phyloP scores from a whole-genome alignment of 2,329 filamentous ascomycete species.

The Diaporthe citri region DNA sequence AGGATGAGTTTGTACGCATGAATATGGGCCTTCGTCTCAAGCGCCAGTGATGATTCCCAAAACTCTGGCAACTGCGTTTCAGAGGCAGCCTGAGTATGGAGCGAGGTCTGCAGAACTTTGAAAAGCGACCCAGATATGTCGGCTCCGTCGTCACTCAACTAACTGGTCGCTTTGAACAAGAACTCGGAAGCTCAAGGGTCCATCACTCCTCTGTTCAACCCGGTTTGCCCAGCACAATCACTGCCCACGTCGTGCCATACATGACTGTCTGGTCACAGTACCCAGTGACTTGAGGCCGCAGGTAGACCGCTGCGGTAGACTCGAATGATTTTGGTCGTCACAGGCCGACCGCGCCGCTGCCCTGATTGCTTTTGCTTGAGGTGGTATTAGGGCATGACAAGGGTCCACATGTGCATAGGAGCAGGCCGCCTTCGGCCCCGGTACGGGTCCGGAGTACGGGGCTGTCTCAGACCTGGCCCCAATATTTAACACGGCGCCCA shows the following conservation, averaged over 20 bases:
- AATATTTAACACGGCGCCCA: not conserved
- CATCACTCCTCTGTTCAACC: not conserved
- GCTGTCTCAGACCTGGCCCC: slow-evolving; percentile 20
- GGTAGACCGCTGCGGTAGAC: not conserved
- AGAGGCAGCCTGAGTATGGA: not conserved
- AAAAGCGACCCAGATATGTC: slow-evolving; percentile 7
- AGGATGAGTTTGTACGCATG: not conserved
- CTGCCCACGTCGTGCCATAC: not conserved
- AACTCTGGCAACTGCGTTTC: not conserved
- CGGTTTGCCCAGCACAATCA: not conserved
- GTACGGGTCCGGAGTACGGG: slow-evolving; percentile 15
- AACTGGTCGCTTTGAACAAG: not conserved
- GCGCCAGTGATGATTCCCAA: not conserved
- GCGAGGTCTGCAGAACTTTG: slow-evolving; percentile 2
- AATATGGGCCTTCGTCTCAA: not conserved
- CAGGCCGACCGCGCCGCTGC: not conserved
- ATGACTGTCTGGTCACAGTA: slow-evolving; percentile 1
- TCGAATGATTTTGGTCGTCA: not conserved
- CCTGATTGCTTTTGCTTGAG: slow-evolving; percentile 16
- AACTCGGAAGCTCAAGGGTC: not conserved
- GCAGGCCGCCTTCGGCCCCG: slow-evolving; percentile 20
- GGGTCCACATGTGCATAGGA: slow-evolving; percentile 13
- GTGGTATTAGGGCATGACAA: slow-evolving; percentile 23
- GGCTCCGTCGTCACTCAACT: not conserved
- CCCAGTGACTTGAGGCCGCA: not conserved